Percentiles rank a stretch among this genome's conserved stretches.
Conservation (phyloP, 805 yeast genomes). For the Saccharomycopsis sp. region DNA sequence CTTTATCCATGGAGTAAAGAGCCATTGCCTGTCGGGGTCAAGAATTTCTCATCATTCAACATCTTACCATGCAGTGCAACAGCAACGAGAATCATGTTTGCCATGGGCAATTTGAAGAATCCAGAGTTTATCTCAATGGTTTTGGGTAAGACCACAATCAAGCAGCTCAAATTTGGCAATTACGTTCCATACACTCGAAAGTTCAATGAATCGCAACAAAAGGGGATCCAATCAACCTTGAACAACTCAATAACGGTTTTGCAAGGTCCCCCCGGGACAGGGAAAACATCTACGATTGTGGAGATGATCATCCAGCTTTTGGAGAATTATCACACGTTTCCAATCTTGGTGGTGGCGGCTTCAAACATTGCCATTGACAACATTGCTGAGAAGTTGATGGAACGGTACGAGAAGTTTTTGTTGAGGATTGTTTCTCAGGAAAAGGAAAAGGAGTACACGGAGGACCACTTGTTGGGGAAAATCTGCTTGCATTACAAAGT, state of each 20-base stretch:
- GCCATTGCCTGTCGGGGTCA: slow-evolving; percentile 33
- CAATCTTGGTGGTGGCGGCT: slow-evolving; percentile 66
- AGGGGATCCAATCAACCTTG: slow-evolving; percentile 43
- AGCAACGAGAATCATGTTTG: slow-evolving; percentile 51
- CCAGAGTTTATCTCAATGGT: slow-evolving; percentile 42
- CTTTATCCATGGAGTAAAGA: slow-evolving; percentile 51
- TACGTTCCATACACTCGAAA: slow-evolving; percentile 39
- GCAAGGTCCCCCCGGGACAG: slow-evolving; percentile 82
- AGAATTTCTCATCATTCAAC: slow-evolving; percentile 30
- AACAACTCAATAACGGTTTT: slow-evolving; percentile 45
- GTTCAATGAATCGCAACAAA: slow-evolving; percentile 50
- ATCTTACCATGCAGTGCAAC: slow-evolving; percentile 57
- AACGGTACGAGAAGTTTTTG: slow-evolving; percentile 38
- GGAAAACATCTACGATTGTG: slow-evolving; percentile 64
- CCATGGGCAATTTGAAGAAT: slow-evolving; percentile 53
- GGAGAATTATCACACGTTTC: slow-evolving; percentile 45
- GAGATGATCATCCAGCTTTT: slow-evolving; percentile 52
- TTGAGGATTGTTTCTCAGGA: slow-evolving; percentile 50
- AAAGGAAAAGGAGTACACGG: slow-evolving; percentile 53
- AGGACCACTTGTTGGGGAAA: slow-evolving; percentile 46
- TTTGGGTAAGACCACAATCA: slow-evolving; percentile 45
- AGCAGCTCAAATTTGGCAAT: slow-evolving; percentile 50
- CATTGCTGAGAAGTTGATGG: slow-evolving; percentile 58
- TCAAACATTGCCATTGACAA: slow-evolving; percentile 71
- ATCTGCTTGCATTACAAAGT: slow-evolving; percentile 60